Conservation (phyloP, 2,329 filamentous ascomycete genomes). For the Hymenotorrendiella dingleyae region DNA sequence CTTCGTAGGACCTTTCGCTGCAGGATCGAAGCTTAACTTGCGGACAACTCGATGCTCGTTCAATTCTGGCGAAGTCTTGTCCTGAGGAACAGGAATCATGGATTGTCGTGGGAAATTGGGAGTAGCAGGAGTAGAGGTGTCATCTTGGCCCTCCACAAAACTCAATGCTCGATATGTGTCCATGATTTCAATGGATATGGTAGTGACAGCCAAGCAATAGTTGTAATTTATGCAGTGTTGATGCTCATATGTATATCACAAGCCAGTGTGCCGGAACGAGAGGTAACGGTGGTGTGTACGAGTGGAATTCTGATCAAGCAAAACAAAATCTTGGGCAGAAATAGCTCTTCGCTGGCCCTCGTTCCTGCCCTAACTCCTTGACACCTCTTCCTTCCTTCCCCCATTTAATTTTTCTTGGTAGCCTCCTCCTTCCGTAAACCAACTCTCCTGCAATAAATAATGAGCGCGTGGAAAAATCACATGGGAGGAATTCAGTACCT, state of each 20-base stretch:
- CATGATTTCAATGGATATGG: not conserved
- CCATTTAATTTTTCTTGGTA: not conserved
- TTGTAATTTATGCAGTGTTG: slow-evolving; percentile 1
- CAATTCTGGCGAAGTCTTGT: not conserved
- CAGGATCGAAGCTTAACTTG: not conserved
- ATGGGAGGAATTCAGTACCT: slow-evolving; percentile 20
- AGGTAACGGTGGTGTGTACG: too few relatives aligned
- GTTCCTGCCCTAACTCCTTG: not conserved
- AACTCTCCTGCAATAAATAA: not conserved
- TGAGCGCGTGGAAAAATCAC: not conserved
- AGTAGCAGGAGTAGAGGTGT: too few relatives aligned
- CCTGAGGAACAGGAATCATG: not conserved
- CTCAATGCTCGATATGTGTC: not conserved
- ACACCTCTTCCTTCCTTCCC: not conserved
- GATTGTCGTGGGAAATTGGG: not conserved
- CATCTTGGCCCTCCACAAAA: not conserved
- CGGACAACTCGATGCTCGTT: not conserved
- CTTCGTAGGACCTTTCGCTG: not conserved
- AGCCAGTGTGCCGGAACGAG: too few relatives aligned
- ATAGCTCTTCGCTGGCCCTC: too few relatives aligned
- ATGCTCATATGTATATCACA: not conserved
- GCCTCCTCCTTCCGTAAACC: slow-evolving; percentile 1
- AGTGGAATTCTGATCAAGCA: too few relatives aligned
- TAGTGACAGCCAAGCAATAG: not conserved
- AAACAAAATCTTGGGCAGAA: too few relatives aligned